Evolutionary conservation across 768 basidiomycete genomes (phyloP).

Genomic region (Porpolomopsis calyptriformis): DNA sequence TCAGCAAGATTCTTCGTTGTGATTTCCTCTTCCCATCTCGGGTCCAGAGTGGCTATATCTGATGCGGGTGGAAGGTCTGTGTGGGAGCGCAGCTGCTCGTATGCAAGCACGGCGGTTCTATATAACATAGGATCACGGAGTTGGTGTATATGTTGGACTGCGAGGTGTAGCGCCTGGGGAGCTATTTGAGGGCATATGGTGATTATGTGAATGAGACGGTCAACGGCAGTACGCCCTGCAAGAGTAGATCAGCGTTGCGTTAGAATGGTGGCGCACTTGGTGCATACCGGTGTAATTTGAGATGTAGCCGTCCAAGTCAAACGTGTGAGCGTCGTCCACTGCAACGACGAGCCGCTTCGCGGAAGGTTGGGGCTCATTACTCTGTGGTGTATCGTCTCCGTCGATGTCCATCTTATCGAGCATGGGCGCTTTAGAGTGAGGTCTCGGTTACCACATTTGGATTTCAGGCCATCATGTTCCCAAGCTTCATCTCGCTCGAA

Average conservation of each 20-base stretch:
- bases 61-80: constrained; percentile 33
- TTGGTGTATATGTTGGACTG: constrained; percentile 50
- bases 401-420: constrained; percentile 10
- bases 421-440: background rate
- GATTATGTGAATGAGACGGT: constrained; percentile 63
- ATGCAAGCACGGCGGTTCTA: constrained; percentile 39
- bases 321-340: constrained; percentile 75
- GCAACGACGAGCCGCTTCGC: constrained; percentile 24
- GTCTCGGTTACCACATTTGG: background rate
- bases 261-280: background rate
- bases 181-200: constrained; percentile 56
- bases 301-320: constrained; percentile 76
- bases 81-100: constrained; percentile 36
- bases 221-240: constrained; percentile 68
- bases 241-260: background rate
- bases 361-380: constrained; percentile 14
- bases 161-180: constrained; percentile 58
- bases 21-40: constrained; percentile 64
- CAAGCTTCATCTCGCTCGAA: background rate
- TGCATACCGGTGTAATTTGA: constrained; percentile 60
- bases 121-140: constrained; percentile 61
- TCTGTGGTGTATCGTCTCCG: constrained; percentile 14
- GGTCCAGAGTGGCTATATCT: constrained; percentile 46
- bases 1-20: constrained; percentile 61
- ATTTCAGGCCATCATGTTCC: background rate